A percentile compares a stretch with the other conserved stretches of the same genome.
These are phyloP conservation scores for Gomphus bonarii DNA, from an alignment of 1,284 basidiomycete genomes.

Conservation along the genomic window DNA sequence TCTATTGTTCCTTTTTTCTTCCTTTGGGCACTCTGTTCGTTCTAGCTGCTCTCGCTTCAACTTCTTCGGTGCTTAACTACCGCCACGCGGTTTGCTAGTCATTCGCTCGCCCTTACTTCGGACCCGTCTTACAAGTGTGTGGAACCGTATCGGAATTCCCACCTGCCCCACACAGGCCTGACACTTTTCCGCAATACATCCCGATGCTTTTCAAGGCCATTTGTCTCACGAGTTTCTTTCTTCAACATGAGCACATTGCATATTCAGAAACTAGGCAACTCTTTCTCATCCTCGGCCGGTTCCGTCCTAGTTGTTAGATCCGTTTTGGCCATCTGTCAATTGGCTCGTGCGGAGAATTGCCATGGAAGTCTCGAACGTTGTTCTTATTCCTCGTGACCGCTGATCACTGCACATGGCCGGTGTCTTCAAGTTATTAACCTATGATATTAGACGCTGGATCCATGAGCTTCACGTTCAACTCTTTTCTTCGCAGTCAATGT, in stretches of 20 bases:
- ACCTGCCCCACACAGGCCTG: conserved; percentile 1
- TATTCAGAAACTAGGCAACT: not conserved
- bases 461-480: not conserved
- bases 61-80: not conserved
- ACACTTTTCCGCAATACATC: conserved; percentile 1
- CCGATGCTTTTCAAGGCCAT: conserved; percentile 3
- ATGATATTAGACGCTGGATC: not conserved
- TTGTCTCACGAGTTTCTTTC: conserved; percentile 4
- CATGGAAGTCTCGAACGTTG: not conserved
- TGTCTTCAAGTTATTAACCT: not conserved
- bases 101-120: conserved; percentile 6
- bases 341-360: not conserved
- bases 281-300: not conserved
- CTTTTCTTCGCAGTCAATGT: not conserved
- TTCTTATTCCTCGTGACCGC: not conserved
- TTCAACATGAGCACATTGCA: not conserved
- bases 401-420: not conserved
- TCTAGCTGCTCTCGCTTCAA: not conserved
- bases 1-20: not conserved
- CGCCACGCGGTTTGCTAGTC: not conserved
- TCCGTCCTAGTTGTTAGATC: not conserved
- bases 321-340: not conserved
- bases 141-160: conserved; percentile 5
- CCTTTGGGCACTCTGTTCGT: not conserved
- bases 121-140: not conserved